A percentile compares a stretch with the other conserved stretches of the same genome.
phyloP scores from a whole-genome alignment of 352 stramenopile genomes.

The Nothophytophthora sp. region DNA sequence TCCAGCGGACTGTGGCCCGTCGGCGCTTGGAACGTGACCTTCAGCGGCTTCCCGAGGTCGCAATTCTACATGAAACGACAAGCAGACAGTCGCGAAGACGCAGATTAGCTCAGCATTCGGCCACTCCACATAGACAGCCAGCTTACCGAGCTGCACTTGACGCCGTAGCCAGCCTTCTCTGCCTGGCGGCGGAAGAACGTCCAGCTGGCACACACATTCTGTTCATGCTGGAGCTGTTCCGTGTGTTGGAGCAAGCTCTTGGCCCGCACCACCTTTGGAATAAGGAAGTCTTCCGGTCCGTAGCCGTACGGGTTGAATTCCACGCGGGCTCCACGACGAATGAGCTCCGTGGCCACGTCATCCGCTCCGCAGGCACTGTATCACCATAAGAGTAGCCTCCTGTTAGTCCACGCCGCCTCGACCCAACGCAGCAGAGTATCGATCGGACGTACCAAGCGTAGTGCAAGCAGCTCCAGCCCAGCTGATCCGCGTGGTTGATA shows the following conservation, averaged over 20 bases:
- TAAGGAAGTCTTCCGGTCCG: conserved; percentile 82
- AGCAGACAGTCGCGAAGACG: background rate
- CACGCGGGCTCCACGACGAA: conserved; percentile 67
- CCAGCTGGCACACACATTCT: conserved; percentile 77
- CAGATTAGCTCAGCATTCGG: background rate
- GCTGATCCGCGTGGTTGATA: conserved; percentile 83
- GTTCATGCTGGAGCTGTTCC: conserved; percentile 82
- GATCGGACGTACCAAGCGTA: conserved; percentile 70
- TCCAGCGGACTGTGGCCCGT: conserved; percentile 69
- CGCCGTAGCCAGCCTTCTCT: conserved; percentile 57
- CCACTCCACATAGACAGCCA: background rate
- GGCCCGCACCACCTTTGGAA: conserved; percentile 75
- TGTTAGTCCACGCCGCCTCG: background rate
- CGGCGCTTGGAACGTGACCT: conserved; percentile 78
- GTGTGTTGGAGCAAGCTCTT: conserved; percentile 89
- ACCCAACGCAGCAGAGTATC: background rate
- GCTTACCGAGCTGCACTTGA: conserved; percentile 76
- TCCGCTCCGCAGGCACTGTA: conserved; percentile 67
- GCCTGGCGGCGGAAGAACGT: conserved; percentile 78
- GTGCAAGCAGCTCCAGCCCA: conserved; percentile 86
- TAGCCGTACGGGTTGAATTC: conserved; percentile 88
- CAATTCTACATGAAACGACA: conserved; percentile 49
- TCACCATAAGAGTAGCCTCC: background rate
- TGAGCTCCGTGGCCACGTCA: conserved; percentile 74
- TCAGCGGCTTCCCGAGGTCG: conserved; percentile 78